Percentiles rank a stretch among this genome's conserved stretches.
phyloP scores from a whole-genome alignment of 164 flowering plant genomes.

The Dillenia suffruticosa region DNA sequence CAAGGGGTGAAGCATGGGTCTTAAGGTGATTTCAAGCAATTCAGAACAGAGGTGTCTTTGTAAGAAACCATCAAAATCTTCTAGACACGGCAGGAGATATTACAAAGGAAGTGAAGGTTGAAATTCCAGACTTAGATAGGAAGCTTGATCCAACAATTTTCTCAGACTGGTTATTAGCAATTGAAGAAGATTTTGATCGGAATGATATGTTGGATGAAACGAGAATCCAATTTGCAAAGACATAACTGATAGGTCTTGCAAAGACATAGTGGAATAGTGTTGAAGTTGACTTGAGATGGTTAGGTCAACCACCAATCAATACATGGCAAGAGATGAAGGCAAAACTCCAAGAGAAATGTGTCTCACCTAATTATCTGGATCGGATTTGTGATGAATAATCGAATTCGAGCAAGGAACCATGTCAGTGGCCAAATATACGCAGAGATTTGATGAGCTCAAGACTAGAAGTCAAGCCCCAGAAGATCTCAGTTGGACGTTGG shows the following conservation, averaged over 20 bases:
- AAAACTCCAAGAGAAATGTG: background rate
- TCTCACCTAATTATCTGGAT: background rate
- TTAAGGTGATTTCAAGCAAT: background rate
- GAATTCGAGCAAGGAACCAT: background rate
- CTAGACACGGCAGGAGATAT: background rate
- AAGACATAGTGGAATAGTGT: slow-evolving; percentile 4
- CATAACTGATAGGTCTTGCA: background rate
- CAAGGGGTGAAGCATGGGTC: background rate
- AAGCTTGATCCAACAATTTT: background rate
- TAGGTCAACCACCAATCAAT: background rate
- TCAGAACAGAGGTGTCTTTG: background rate
- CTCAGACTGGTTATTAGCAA: background rate
- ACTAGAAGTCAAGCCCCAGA: no score
- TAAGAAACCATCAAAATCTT: background rate
- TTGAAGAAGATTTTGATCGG: slow-evolving; percentile 1
- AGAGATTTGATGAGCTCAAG: no score
- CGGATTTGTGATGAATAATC: background rate
- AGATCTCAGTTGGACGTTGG: no score
- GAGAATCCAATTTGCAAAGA: slow-evolving; percentile 1
- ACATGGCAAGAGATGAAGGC: slow-evolving; percentile 1
- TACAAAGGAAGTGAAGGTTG: slow-evolving; percentile 1
- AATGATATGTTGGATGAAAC: background rate
- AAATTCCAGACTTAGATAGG: background rate
- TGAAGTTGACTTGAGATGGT: background rate
- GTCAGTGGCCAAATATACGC: background rate